These are phyloP conservation scores for Suhomyces pyralidae DNA, from an alignment of 805 yeast species.

Conservation along the genomic window DNA sequence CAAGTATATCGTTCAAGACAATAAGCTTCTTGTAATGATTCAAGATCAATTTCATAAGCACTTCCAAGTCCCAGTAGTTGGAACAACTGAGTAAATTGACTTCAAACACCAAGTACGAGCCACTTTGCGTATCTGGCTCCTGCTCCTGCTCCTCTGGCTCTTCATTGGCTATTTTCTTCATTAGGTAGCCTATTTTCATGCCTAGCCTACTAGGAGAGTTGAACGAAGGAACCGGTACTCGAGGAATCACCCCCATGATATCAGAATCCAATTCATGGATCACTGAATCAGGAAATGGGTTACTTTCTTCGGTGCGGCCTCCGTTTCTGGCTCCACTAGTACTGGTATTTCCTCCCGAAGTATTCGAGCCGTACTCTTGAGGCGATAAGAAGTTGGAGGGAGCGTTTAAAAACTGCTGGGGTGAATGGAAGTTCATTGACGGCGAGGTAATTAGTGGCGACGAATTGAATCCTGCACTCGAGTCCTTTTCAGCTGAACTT, in stretches of 20 bases:
- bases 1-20: constrained; percentile 38
- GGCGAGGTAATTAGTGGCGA: constrained; percentile 30
- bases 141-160: not conserved
- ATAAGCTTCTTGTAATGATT: constrained; percentile 61
- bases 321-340: not conserved
- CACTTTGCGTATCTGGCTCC: not conserved
- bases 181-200: constrained; percentile 64
- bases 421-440: constrained; percentile 31
- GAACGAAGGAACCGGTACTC: constrained; percentile 60
- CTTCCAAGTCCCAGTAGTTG: constrained; percentile 54
- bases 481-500: not conserved
- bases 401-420: constrained; percentile 34
- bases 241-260: constrained; percentile 56
- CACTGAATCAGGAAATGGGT: constrained; percentile 5
- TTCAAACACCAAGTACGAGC: constrained; percentile 46
- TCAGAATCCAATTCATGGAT: constrained; percentile 51
- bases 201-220: constrained; percentile 71
- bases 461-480: constrained; percentile 1
- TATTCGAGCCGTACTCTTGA: constrained; percentile 15
- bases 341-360: not conserved
- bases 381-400: constrained; percentile 35
- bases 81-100: constrained; percentile 73
- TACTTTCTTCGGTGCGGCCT: not conserved
- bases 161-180: constrained; percentile 35
- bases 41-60: constrained; percentile 53